Evolutionary conservation across 257 asterid genomes (phyloP), one percentile per base, ranked within the genome.

Genomic region (Lavandula angustifolia): DNA sequence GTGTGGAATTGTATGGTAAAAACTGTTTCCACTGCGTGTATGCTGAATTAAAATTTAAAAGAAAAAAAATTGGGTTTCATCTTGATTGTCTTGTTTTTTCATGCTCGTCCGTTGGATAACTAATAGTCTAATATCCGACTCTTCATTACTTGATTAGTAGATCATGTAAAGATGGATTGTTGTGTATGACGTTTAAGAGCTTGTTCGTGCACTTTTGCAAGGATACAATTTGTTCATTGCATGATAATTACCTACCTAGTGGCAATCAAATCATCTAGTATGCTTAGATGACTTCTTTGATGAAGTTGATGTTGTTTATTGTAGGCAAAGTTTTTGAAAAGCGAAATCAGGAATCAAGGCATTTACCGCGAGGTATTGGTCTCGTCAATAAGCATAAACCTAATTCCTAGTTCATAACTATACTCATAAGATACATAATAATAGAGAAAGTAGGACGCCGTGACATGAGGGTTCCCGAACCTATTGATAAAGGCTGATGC

Each of bases 251-350:
- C 18, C 33, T n/a, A 50, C 14, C 46, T 57, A 18, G 14, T 48
- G 11, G 6, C 54, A 12, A n/a, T 29, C 40, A 29, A 11, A 9
- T 41, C 32, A 27, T 48, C 16, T 27, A 37, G 7, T 32, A 7
- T 32, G 43, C 43, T 44, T 54, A 27, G 60, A 43, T 46, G 35
- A 54, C 41, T 10, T 22, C n/a, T 32, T 56, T 18, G 16, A 27
- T 68, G 49, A 17, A 43, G 9, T 54, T 31, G 48, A 40, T 48
- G 64, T 16, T 34, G 17, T 48, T 55, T 51, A 47, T 31, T 54
- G 51, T 44, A 8, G 62, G 9, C 9, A 70, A 35, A 37, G 12
- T n/a, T n/a, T n/a, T n/a, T n/a, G n/a, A n/a, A n/a, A n/a, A n/a
- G n/a, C n/a, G n/a, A n/a, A n/a, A n/a, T n/a, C n/a, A n/a, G n/a